These are phyloP conservation scores for Cyclotella distinguenda DNA, from an alignment of 108 stramenopile genomes.

Conservation along the genomic window DNA sequence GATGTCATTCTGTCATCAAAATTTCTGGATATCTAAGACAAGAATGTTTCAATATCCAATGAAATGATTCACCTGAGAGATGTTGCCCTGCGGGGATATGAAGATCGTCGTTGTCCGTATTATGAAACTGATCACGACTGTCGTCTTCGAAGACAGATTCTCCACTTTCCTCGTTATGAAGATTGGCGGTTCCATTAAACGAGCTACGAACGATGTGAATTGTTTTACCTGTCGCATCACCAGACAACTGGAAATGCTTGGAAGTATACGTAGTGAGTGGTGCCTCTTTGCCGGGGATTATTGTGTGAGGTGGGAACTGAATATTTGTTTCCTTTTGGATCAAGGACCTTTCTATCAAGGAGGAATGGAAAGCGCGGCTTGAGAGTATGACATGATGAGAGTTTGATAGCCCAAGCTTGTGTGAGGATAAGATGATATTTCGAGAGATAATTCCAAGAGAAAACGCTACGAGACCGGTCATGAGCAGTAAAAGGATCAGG, in stretches of 20 bases:
- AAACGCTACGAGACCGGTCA: slow-evolving; percentile 5
- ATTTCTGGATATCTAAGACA: neutral
- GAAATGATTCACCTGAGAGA: slow-evolving; percentile 34
- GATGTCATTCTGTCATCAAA: neutral
- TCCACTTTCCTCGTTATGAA: neutral
- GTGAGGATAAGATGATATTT: neutral
- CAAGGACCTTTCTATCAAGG: neutral
- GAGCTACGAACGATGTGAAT: slow-evolving; percentile 21
- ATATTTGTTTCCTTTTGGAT: neutral
- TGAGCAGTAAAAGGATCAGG: no score
- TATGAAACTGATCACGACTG: slow-evolving; percentile 1
- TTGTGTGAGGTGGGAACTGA: slow-evolving; percentile 37
- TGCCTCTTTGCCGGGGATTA: slow-evolving; percentile 38
- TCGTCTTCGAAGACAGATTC: neutral
- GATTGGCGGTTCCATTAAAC: neutral
- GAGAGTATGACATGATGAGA: no score
- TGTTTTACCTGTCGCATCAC: slow-evolving; percentile 8
- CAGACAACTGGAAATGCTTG: slow-evolving; percentile 49
- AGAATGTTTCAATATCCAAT: neutral
- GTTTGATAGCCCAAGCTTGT: neutral
- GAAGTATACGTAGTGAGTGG: slow-evolving; percentile 58
- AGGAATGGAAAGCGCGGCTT: no score
- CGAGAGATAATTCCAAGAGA: neutral
- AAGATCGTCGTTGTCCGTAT: slow-evolving; percentile 1
- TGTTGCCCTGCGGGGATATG: slow-evolving; percentile 79